These are phyloP conservation scores for Bisporella sp. DNA, from an alignment of 2,329 filamentous ascomycete species.

Conservation along the genomic window DNA sequence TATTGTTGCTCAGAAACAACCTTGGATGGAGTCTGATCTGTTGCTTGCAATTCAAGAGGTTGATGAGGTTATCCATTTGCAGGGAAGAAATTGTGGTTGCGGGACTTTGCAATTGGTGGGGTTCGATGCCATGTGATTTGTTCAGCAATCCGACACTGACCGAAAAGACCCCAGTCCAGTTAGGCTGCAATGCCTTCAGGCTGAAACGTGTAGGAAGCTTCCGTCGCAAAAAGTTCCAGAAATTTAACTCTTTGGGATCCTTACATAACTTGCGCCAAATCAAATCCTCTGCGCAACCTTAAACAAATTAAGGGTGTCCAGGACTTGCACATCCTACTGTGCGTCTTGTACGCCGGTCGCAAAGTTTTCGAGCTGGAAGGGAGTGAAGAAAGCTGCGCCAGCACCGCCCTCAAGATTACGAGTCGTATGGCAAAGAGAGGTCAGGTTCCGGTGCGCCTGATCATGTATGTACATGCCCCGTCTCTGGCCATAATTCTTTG, in stretches of 20 bases:
- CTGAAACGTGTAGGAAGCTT: background rate
- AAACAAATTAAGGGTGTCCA: no score
- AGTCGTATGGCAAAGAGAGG: constrained; percentile 5
- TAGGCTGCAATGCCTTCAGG: constrained; percentile 7
- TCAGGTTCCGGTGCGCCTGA: constrained; percentile 6
- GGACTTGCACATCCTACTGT: constrained; percentile 5
- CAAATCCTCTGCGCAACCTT: constrained; percentile 4
- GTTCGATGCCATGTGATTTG: constrained; percentile 1
- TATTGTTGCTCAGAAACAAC: background rate
- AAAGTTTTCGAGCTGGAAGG: constrained; percentile 8
- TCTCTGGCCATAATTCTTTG: constrained; percentile 5
- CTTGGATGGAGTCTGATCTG: background rate
- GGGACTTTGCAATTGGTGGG: background rate
- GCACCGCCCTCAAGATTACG: constrained; percentile 2
- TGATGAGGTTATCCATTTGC: background rate
- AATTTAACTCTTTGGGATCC: constrained; percentile 9
- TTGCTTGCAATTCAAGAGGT: background rate
- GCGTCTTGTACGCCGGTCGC: constrained; percentile 2
- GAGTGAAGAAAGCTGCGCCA: constrained; percentile 8
- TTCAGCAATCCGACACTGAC: constrained; percentile 4
- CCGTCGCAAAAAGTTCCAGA: constrained; percentile 4
- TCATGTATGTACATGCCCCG: constrained; percentile 8
- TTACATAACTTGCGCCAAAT: constrained; percentile 10
- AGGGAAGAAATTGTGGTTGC: no score
- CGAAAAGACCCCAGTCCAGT: constrained; percentile 3